Evolutionary conservation across 257 asterid species (phyloP), one percentile per base, ranked within the genome.

Genomic region (Nicotiana undulata): DNA sequence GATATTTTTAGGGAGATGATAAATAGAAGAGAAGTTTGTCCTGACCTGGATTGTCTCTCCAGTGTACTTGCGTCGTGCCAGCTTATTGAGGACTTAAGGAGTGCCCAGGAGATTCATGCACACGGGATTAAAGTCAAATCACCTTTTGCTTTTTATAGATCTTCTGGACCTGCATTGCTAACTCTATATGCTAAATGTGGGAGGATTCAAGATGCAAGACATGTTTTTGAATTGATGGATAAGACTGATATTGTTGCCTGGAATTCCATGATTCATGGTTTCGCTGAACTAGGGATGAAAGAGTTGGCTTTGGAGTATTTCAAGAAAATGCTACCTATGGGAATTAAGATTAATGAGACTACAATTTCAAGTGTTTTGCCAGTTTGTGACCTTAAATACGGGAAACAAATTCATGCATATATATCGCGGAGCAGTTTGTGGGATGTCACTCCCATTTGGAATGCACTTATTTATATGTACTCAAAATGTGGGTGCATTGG

Each of bases 231-330:
- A 44, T 56, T 88, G 80, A 83, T 88, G 89, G 88, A 88, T 81
- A 82, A 63, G 56, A 60, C 49, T 11, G 91, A 88, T 20, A 74
- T 81, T 28, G 89, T 86, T 51, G 44, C 85, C 9, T 86, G 91
- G 91, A 88, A 88, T 64, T 86, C 91, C 16, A 82, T 85, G 87
- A 86, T 88, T 84, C 81, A 59, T 74, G 91, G 89, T 75, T 84
- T 82, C 63, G 77, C 84, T n/a, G 79, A 81, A 31, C 75, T 75
- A 56, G 87, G 87, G 80, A 83, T 68, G 75, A 80, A 18, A 32
- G 67, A 81, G 34, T 40, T 28, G 37, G 85, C 89, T 3, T 16
- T 83, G 17, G 52, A 81, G 28, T 81, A 83, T 77, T 88, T 88
- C 75, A 81, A 52, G 80, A 61, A 67, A 44, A 81, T 86, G 88